Evolutionary conservation across 768 basidiomycete genomes (phyloP), one percentile per base, ranked within the genome.

Genomic region (Scleroderma bovista): DNA sequence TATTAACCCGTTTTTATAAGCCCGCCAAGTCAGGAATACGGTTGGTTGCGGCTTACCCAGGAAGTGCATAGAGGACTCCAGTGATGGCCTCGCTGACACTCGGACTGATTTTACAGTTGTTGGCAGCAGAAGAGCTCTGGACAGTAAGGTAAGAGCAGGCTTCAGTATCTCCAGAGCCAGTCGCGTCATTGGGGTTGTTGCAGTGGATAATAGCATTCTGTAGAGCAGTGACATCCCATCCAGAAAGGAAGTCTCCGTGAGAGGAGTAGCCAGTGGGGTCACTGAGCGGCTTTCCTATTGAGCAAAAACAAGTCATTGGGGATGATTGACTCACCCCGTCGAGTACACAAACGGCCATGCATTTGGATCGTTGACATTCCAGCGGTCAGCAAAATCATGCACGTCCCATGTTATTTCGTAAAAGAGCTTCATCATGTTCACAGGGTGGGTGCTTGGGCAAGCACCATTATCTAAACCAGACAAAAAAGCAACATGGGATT

Each of bases 181-280:
- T 72, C 19, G 65, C 58, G 51, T 73, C 66, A 24, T 66, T 68
- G 5, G 68, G 66, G 44, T 73, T 70, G 54, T 74, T 66, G 58
- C 74, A 75, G 19, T 66, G 49, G 61, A 77, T 72, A 42, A 80
- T 71, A 17, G 77, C 77, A 37, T 67, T 68, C 53, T 72, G 72
- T 7, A 80, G 69, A 8, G 72, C 65, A 11, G 62, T 71, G 15
- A 61, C 63, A 46, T 77, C 73, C 79, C 79, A 81, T 2, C 79
- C 76, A 47, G 75, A 75, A 56, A 69, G 71, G 61, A 74, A 76
- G 58, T 76, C 75, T 0, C 65, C 73, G 52, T 74, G 73, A 62
- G 72, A 70, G 9, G 74, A 75, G 58, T 70, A 76, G 15, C 77
- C 77, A 15, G 77, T 79, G 0, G 77, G 69, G 52, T 81, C 79